These are phyloP conservation scores for Chytridium lagenaria DNA, from an alignment of 371 early-diverging fungal species.

Conservation along the genomic window DNA sequence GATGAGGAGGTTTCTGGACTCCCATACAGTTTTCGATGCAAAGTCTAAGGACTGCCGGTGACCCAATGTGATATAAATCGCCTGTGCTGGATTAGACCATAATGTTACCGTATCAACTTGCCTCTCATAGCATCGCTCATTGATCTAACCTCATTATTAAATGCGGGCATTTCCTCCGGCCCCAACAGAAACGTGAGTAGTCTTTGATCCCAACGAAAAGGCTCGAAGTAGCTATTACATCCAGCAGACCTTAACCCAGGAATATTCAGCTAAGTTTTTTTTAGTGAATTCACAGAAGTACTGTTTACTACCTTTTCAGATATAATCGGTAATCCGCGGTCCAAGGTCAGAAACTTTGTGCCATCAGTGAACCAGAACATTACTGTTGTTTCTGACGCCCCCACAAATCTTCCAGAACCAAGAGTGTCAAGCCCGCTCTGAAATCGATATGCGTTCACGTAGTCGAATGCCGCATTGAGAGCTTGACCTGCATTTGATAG, in stretches of 20 bases:
- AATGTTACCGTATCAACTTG: background rate
- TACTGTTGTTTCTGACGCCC: constrained; percentile 62
- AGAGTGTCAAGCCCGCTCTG: constrained; percentile 63
- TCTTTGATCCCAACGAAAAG: constrained; percentile 80
- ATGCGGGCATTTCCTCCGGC: constrained; percentile 48
- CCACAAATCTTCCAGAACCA: constrained; percentile 69
- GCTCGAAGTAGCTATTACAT: constrained; percentile 65
- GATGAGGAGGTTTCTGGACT: constrained; percentile 52
- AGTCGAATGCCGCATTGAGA: constrained; percentile 66
- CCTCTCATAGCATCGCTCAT: constrained; percentile 75
- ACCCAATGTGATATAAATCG: constrained; percentile 53
- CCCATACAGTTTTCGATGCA: constrained; percentile 66
- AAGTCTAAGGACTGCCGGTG: constrained; percentile 53
- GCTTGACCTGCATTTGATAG: constrained; percentile 65
- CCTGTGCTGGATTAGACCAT: constrained; percentile 31
- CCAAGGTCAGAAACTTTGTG: constrained; percentile 42
- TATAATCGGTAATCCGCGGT: constrained; percentile 24
- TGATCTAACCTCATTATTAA: constrained; percentile 58
- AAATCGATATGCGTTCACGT: constrained; percentile 63
- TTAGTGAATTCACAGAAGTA: background rate
- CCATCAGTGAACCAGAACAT: constrained; percentile 80
- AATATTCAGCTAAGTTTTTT: constrained; percentile 54
- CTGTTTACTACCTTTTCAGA: constrained; percentile 28
- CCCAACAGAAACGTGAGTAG: constrained; percentile 64
- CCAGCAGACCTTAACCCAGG: constrained; percentile 66